Evolutionary conservation across 1,284 basidiomycete species (phyloP).

Genomic region (Moesziomyces globuligerus): DNA sequence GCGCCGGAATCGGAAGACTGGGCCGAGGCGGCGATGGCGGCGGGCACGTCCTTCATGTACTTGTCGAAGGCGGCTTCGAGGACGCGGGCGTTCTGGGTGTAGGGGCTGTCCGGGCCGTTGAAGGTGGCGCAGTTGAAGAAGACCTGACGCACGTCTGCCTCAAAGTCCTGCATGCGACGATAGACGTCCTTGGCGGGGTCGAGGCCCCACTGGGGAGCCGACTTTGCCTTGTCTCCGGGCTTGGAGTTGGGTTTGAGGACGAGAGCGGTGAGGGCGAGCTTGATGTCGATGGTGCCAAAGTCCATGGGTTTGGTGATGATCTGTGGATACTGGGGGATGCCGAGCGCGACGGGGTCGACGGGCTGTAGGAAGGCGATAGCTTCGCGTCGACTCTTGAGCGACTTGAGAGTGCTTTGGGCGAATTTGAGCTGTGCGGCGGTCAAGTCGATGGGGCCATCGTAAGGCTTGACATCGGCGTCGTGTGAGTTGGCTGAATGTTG

Average conservation of each 20-base stretch:
- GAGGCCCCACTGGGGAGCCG: slow-evolving; percentile 46
- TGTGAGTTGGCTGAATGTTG: neutral
- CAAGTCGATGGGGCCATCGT: slow-evolving; percentile 46
- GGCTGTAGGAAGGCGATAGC: slow-evolving; percentile 83
- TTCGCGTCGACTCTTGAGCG: slow-evolving; percentile 87
- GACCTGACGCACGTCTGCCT: slow-evolving; percentile 70
- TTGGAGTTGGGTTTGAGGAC: slow-evolving; percentile 50
- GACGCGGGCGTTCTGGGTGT: slow-evolving; percentile 81
- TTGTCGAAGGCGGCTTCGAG: slow-evolving; percentile 89
- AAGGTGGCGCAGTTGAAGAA: slow-evolving; percentile 89
- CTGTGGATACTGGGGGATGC: slow-evolving; percentile 88
- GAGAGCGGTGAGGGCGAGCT: slow-evolving; percentile 69
- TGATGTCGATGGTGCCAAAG: slow-evolving; percentile 90
- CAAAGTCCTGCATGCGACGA: slow-evolving; percentile 49
- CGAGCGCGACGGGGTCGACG: slow-evolving; percentile 88
- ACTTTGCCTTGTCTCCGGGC: slow-evolving; percentile 59
- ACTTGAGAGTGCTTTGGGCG: slow-evolving; percentile 80
- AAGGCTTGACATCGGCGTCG: slow-evolving; percentile 20
- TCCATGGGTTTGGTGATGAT: slow-evolving; percentile 95
- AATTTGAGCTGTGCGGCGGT: slow-evolving; percentile 79
- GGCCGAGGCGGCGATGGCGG: slow-evolving; percentile 63
- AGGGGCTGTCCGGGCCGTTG: slow-evolving; percentile 86
- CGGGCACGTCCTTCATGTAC: slow-evolving; percentile 71
- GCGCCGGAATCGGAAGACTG: slow-evolving; percentile 40
- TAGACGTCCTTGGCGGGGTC: slow-evolving; percentile 57